Base-by-base conservation (phyloP, 1,284 basidiomycete genomes). In the Leccinum olivaceoglutinosum region DNA sequence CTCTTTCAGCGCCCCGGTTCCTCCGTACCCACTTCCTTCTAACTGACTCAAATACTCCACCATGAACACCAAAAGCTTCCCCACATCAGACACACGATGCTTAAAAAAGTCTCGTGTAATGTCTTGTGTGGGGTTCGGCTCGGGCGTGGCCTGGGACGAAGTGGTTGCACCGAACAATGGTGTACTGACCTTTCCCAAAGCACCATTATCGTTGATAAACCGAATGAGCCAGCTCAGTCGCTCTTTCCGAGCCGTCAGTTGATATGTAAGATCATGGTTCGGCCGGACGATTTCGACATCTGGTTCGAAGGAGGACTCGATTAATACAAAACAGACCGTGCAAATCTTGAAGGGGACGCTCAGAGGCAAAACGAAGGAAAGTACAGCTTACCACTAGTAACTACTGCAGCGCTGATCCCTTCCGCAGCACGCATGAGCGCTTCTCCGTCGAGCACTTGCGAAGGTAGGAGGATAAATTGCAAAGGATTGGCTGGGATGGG, bases 71-170 rank as follows among this genome's bases (percentile, higher is more conserved):
- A 89, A 70, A 2, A 92, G 67, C 38, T 75, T 75, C 2, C 85
- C 88, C 2, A 91, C 74, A 60, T 89, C 84, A 14, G 72, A 74
- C 5, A 93, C 85, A 65, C 87, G 82, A 32, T 82, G 78, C 54
- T 91, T 83, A 83, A 98, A 97, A 78, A 98, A 98, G 8, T 86
- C 80, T 36, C 96, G 85, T 65, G 94, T 85, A 32, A 88, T 78
- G 71, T 97, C 95, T 70, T 93, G 65, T 85, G 86, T 53, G 9
- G 72, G 68, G 5, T 65, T 69, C 60, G 61, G 60, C 53, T 75
- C 70, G 0, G 60, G 58, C 14, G 64, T 54, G 44, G 55, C 59
- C 53, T 63, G 21, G 39, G 66, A 65, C 39, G 64, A 62, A 60
- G 72, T 59, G 9, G 61, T 60, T 29, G 63, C 63, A 38, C n/a